These are phyloP conservation scores for Rhizopogon sp. DNA, from an alignment of 768 basidiomycete species.

Conservation along the genomic window DNA sequence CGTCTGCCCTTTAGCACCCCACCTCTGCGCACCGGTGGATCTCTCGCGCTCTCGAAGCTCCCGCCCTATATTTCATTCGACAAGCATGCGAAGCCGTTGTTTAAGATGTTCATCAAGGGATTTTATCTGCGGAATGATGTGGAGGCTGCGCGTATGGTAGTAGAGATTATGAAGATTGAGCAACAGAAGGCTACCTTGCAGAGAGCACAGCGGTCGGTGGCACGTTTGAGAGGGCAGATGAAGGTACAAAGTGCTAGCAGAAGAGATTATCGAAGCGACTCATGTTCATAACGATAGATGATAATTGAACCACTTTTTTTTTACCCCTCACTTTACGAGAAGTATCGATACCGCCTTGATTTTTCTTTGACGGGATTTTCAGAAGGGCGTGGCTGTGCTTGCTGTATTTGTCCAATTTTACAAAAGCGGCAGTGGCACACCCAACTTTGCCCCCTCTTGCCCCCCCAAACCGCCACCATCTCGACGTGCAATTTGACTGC, in stretches of 20 bases:
- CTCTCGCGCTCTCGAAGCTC: constrained; percentile 32
- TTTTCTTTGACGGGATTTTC: too few relatives aligned
- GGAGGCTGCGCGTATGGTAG: constrained; percentile 45
- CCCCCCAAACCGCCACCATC: background rate
- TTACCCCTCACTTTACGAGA: background rate
- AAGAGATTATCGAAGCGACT: background rate
- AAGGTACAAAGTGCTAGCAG: background rate
- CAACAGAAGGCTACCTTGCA: constrained; percentile 5
- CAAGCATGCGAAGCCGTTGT: constrained; percentile 61
- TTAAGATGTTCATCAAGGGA: constrained; percentile 68
- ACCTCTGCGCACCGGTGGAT: constrained; percentile 3
- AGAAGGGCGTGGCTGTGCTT: background rate
- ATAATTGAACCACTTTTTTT: background rate
- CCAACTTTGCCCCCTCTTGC: too few relatives aligned
- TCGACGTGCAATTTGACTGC: background rate
- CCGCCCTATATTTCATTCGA: constrained; percentile 45
- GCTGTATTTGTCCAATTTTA: background rate
- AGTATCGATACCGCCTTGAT: too few relatives aligned
- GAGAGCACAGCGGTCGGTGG: background rate
- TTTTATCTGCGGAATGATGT: constrained; percentile 53
- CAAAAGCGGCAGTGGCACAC: background rate
- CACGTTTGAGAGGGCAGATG: background rate
- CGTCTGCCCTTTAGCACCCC: constrained; percentile 44
- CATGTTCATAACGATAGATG: background rate
- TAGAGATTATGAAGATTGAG: constrained; percentile 51